Conservation (phyloP, 2,329 filamentous ascomycete genomes). For the Cercospora canescens region DNA sequence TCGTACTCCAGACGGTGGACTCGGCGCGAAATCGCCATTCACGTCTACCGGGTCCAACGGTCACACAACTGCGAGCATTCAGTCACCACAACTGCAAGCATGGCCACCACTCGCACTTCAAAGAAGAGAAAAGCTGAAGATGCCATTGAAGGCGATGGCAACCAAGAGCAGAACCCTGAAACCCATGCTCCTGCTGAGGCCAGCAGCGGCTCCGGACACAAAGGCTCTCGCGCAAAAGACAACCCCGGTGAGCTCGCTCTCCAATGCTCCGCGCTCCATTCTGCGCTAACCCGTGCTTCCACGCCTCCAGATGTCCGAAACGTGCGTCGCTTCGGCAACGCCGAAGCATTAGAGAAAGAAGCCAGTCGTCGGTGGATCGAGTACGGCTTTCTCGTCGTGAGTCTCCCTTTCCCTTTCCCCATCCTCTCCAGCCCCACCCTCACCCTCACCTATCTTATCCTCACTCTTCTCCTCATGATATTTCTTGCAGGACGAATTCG, state of each 20-base stretch:
- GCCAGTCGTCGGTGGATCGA: not conserved
- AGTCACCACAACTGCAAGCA: not conserved
- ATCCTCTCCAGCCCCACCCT: not conserved
- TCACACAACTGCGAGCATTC: not conserved
- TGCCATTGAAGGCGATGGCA: not conserved
- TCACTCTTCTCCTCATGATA: not conserved
- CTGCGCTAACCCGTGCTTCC: not conserved
- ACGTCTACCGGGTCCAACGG: too few species aligned
- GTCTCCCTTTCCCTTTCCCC: not conserved
- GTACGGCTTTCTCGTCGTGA: not conserved
- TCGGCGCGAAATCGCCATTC: too few species aligned
- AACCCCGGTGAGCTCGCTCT: not conserved
- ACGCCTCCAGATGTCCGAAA: not conserved
- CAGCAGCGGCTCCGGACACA: not conserved
- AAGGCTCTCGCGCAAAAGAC: not conserved
- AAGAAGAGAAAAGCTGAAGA: not conserved
- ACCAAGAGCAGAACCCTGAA: not conserved
- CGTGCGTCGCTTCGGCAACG: not conserved
- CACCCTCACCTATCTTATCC: not conserved
- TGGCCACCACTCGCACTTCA: not conserved
- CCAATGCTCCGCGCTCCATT: not conserved
- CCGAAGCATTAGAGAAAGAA: not conserved
- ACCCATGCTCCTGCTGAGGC: too few species aligned
- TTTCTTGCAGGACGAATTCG: not conserved
- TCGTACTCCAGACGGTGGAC: too few species aligned